Base-by-base conservation (phyloP, 1,139 yeast genomes). In the Suhomyces terraborum region DNA sequence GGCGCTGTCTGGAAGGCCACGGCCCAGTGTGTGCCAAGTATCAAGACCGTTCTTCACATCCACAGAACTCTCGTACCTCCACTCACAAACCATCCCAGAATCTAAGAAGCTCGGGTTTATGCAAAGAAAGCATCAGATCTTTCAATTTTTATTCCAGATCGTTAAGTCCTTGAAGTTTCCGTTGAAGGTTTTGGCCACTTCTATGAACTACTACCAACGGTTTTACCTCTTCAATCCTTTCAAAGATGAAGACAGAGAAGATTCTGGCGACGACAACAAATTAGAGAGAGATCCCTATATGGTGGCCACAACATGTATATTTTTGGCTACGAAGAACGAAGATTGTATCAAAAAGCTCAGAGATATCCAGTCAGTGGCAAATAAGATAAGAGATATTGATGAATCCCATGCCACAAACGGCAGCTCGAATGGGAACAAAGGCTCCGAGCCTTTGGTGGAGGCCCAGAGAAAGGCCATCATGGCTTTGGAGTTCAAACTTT, bases 261-360 rank as follows among this genome's bases (percentile, higher is more conserved):
- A 33, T 12, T 20, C 34, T 7, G 40, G 38, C 7, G 52, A 48
- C 20, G 49, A 50, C 10, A 42, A 43, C 24, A 33, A 25, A 23
- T 36, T 42, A 3, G 73, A 67, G 30, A 59, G 57, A 33, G 75
- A 69, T 48, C 75, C 75, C 6, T 66, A 54, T 52, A 83, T 83
- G 32, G 77, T 85, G 17, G 89, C 88, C 0, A 64, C 85, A 4
- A 78, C 95, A 5, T 79, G 94, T 45, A 57, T 93, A n/a, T 79
- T 88, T 46, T 73, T 89, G 25, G 88, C 97, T 3, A 73, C 85
- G 32, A 91, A 93, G 60, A 81, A 83, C 52, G 96, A 88, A 56
- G 98, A 91, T 58, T 89, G 95, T 31, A 83, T 91, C 29, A 91
- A 91, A 61, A 85, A 87, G 54, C 64, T 85, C 13, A 71, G 80